Evolutionary conservation across 176 grass and related monocot genomes (phyloP).

Genomic region (Musa beccarii): DNA sequence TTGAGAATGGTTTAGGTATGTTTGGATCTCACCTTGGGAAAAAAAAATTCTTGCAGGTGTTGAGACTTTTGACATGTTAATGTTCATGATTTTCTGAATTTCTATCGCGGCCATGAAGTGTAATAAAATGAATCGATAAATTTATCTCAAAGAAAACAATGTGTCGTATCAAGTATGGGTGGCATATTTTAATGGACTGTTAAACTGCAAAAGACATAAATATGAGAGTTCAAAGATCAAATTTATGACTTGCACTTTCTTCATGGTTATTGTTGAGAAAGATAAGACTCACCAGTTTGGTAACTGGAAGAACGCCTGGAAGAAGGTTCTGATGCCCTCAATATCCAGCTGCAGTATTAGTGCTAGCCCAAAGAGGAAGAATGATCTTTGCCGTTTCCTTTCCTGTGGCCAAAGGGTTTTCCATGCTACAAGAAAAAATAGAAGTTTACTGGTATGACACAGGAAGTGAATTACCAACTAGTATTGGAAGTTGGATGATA

Average conservation of each 20-base stretch:
- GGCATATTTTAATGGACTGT: neutral
- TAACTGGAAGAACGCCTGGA: constrained; percentile 71
- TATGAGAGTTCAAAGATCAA: neutral
- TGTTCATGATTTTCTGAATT: too few relatives aligned
- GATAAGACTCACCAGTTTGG: constrained; percentile 60
- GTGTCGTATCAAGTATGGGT: neutral
- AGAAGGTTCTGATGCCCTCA: constrained; percentile 87
- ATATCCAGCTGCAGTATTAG: constrained; percentile 87
- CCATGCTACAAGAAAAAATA: constrained; percentile 49
- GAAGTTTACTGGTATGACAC: neutral
- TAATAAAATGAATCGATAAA: neutral
- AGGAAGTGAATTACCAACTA: neutral
- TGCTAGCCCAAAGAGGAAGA: constrained; percentile 90
- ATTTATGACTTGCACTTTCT: neutral
- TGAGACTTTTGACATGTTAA: too few relatives aligned
- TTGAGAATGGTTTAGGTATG: too few relatives aligned
- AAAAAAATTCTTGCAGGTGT: too few relatives aligned
- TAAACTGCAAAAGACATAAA: neutral
- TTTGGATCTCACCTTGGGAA: too few relatives aligned
- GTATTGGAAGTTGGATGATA: neutral
- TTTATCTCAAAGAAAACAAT: neutral
- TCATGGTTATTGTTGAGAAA: neutral
- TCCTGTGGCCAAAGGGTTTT: constrained; percentile 88
- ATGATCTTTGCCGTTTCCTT: constrained; percentile 79
- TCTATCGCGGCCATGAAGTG: too few relatives aligned